Evolutionary conservation across 139 green algal species (phyloP).

Genomic region (Haematococcus lacustris): DNA sequence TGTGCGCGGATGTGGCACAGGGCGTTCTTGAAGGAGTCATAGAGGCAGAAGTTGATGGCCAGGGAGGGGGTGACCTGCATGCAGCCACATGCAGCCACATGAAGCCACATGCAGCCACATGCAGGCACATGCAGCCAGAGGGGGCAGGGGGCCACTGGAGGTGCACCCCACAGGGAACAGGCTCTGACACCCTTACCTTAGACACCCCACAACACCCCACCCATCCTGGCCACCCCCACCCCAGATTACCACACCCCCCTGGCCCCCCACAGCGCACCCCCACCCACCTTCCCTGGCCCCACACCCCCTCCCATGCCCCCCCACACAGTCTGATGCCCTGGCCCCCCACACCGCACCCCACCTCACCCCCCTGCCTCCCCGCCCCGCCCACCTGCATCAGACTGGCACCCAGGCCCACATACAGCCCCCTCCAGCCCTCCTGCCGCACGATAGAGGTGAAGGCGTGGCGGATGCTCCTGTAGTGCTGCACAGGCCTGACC

Average conservation of each 20-base stretch:
- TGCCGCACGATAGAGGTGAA: constrained; percentile 69
- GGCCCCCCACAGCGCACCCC: background rate
- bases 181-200: background rate
- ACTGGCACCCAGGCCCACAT: constrained; percentile 85
- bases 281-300: background rate
- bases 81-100: background rate
- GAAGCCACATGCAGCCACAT: no score
- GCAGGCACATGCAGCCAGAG: no score
- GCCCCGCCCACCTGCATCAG: constrained; percentile 77
- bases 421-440: constrained; percentile 79
- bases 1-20: background rate
- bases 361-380: no score
- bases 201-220: background rate
- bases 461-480: constrained; percentile 60
- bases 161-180: background rate
- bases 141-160: background rate
- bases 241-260: background rate
- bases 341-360: no score
- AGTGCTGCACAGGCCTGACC: no score
- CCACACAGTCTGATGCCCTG: no score
- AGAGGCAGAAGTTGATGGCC: constrained; percentile 88
- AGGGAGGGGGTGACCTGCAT: constrained; percentile 74
- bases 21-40: constrained; percentile 53
- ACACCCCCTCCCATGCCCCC: background rate
- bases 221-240: background rate